Evolutionary conservation across 1,284 basidiomycete species (phyloP), one percentile per base, ranked within the genome.

Genomic region (Athelia psychrophila): DNA sequence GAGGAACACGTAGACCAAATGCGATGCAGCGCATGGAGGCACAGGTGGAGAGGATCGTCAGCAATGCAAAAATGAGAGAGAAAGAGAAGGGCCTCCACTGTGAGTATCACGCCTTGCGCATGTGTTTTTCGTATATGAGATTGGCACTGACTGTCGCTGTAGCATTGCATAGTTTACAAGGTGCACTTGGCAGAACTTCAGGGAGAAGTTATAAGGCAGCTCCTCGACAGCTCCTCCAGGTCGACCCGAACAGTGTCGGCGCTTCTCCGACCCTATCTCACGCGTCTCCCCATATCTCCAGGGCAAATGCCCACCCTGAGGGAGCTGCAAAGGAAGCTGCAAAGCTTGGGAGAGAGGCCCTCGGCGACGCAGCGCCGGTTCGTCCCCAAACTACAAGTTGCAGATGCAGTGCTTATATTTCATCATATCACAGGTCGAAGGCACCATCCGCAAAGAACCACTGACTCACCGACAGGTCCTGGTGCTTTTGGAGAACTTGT

Each of bases 1-100:
- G 80, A 5, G 78, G 80, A 20, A 80, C 78, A 45, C 81, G 91
- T 54, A 78, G 94, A 56, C 93, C 93, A 46, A 96, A 88, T 65
- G 96, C 95, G 0, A 95, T 99, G 93, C 90, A 95, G 62, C 83
- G 93, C 54, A 95, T 99, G 91, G 93, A 96, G 60, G 86, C 93
- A 55, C 96, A 99, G 67, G 96, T 99, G 13, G 95, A 98, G 72
- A 79, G 96, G 54, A 92, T 99, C 57, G 95, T 99, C 18, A 94
- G 88, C 62, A 94, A 91, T 66, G 92, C 95, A 2, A 85, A 93
- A 59, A 78, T 91, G 67, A 81, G 91, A 58, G 91, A 94, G 66
- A 88, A 86, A 68, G 88, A 91, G 64, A 91, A 89, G 64, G 84
- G 84, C 13, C 59, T 83, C 44, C 78, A 85, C 59, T 86, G 86